phyloP scores from a whole-genome alignment of 2,329 filamentous ascomycete species.

The Arthroderma sp. region DNA sequence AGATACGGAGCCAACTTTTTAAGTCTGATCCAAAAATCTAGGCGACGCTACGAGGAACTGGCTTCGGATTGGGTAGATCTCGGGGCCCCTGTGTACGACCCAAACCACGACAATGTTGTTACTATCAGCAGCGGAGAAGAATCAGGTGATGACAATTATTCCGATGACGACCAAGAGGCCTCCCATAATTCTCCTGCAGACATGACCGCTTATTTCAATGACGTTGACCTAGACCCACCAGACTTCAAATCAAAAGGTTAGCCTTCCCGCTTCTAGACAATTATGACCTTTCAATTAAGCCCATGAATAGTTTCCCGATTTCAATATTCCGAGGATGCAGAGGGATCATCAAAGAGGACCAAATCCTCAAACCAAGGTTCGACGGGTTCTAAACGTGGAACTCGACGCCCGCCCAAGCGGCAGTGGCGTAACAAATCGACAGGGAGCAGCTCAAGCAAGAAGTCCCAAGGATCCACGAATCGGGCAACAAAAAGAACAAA shows the following conservation, averaged over 20 bases:
- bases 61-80: conserved; percentile 35
- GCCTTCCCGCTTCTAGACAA: neutral
- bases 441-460: conserved; percentile 2
- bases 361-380: neutral
- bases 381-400: conserved; percentile 1
- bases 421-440: neutral
- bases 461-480: neutral
- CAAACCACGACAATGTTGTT: conserved; percentile 34
- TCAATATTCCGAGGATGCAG: conserved; percentile 7
- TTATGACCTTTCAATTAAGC: neutral
- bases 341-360: neutral
- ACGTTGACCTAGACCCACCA: conserved; percentile 8
- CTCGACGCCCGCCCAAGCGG: neutral
- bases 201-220: conserved; percentile 15
- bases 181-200: conserved; percentile 3
- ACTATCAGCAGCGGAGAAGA: conserved; percentile 31
- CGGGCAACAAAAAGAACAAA: conserved; percentile 2
- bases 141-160: conserved; percentile 15
- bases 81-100: conserved; percentile 23
- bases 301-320: conserved; percentile 10
- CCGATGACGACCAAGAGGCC: conserved; percentile 5
- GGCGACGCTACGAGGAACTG: conserved; percentile 30
- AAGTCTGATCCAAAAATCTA: conserved; percentile 27
- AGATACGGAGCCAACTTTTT: conserved; percentile 32
- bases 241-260: conserved; percentile 13